phyloP scores from a whole-genome alignment of 108 stramenopile species.

The Cyclotella choctawhatcheeana region DNA sequence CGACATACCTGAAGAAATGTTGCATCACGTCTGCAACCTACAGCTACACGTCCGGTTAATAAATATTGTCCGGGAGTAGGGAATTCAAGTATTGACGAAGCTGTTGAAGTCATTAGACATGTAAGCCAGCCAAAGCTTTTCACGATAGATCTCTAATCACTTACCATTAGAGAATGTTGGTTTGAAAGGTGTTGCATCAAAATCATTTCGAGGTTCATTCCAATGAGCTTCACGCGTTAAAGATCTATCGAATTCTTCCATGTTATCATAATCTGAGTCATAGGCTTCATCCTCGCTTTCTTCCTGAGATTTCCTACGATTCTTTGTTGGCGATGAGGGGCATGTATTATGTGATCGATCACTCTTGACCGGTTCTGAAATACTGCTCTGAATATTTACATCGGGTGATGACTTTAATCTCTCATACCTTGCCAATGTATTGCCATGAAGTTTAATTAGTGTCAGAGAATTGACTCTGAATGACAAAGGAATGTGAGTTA shows the following conservation, averaged over 20 bases:
- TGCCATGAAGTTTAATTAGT: slow-evolving; percentile 37
- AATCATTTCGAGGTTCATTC: slow-evolving; percentile 49
- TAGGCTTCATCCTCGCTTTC: slow-evolving; percentile 15
- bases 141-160: no score
- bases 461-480: slow-evolving; percentile 49
- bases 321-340: neutral
- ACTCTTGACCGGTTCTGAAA: slow-evolving; percentile 13
- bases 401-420: slow-evolving; percentile 37
- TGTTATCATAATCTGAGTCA: slow-evolving; percentile 23
- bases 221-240: slow-evolving; percentile 42
- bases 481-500: no score
- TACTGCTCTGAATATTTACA: neutral
- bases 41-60: slow-evolving; percentile 42
- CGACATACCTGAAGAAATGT: slow-evolving; percentile 43
- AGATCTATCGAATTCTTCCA: slow-evolving; percentile 47
- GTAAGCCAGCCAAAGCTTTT: no score
- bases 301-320: neutral
- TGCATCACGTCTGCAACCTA: slow-evolving; percentile 51
- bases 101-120: neutral
- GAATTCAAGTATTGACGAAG: slow-evolving; percentile 44
- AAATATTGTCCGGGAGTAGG: slow-evolving; percentile 47
- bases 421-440: slow-evolving; percentile 49
- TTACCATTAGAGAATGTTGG: slow-evolving; percentile 39
- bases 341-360: neutral
- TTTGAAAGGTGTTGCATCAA: slow-evolving; percentile 40